Base-by-base conservation (phyloP, 2,329 filamentous ascomycete genomes). In the Colletotrichum sansevieriae region DNA sequence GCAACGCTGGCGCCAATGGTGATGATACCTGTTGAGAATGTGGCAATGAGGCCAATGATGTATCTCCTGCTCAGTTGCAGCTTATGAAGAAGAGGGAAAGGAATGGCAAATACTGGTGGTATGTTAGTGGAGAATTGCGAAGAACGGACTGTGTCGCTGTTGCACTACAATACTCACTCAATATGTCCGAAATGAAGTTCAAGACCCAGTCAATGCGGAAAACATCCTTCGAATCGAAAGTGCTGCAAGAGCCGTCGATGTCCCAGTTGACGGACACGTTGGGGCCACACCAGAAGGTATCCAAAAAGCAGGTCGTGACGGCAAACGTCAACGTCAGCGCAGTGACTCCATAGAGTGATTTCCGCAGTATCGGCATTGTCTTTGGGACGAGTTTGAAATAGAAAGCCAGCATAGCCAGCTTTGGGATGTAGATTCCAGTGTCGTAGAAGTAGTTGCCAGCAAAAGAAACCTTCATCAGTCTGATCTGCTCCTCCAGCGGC, bases 401-500 rank as follows among this genome's bases (percentile, higher is more conserved):
- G n/a, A 77, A 71, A 1, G 75, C 74, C 15, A 76, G 39, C 33
- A 77, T 20, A 0, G 75, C 75, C 41, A 77, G 11, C 44, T 77
- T 77, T 2, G 75, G 76, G 2, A 77, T 63, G 46, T 77, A 77
- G 9, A 77, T 65, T 4, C 75, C 75, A 2, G 75, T 76, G 25
- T 77, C 75, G 69, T 77, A 77, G 11, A 77, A 76, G 54, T 77
- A 77, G 65, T 77, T 77, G 5, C 75, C 75, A 3, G 75, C 74
- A 65, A 77, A 77, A 0, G 74, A 37, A 2, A 77, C 67, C 65
- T 77, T 76, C 69, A 71, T 73, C 39, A 75, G 52, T 2, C 55
- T 43, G n/a, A 77, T 71, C 54, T 71, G 70, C 1, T 73, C 71
- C 10, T 67, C 62, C 0, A 52, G 33, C 4, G 67, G 43, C 7